phyloP scores from a whole-genome alignment of 164 flowering plant genomes.

The Nymphaea thermarum region DNA sequence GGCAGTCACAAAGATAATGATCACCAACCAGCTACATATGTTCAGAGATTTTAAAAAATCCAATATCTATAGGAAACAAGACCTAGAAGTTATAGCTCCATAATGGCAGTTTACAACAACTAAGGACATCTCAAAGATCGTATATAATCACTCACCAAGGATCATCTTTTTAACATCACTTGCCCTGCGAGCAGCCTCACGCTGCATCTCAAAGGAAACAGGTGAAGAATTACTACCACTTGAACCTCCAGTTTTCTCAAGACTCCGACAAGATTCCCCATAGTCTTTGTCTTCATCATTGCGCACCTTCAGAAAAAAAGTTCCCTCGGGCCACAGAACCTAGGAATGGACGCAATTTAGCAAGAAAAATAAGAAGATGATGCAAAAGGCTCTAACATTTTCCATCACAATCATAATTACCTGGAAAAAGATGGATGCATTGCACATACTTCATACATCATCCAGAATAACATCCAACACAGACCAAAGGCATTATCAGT shows the following conservation, averaged over 20 bases:
- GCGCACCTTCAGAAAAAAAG: slow-evolving; percentile 45
- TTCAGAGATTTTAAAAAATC: too few species aligned
- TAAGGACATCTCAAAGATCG: not conserved
- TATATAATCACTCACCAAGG: slow-evolving; percentile 38
- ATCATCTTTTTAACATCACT: slow-evolving; percentile 80
- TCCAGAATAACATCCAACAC: too few species aligned
- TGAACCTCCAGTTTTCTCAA: slow-evolving; percentile 14
- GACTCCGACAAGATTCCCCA: slow-evolving; percentile 10
- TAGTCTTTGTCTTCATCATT: slow-evolving; percentile 16
- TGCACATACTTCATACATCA: not conserved
- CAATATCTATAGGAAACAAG: not conserved
- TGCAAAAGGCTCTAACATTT: not conserved
- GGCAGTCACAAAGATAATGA: too few species aligned
- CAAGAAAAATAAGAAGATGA: not conserved
- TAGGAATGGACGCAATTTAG: slow-evolving; percentile 9
- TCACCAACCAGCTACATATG: too few species aligned
- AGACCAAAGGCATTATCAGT: too few species aligned
- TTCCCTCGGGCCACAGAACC: slow-evolving; percentile 92
- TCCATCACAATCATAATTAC: not conserved
- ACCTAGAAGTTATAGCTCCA: not conserved
- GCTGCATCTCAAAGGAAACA: slow-evolving; percentile 71
- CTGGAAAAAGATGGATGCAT: not conserved
- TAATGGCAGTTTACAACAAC: not conserved
- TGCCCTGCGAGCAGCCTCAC: slow-evolving; percentile 92
- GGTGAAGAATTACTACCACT: slow-evolving; percentile 25